Percentiles rank a stretch among this genome's conserved stretches.
phyloP scores from a whole-genome alignment of 768 basidiomycete species.

The Rhizopogon salebrosus region DNA sequence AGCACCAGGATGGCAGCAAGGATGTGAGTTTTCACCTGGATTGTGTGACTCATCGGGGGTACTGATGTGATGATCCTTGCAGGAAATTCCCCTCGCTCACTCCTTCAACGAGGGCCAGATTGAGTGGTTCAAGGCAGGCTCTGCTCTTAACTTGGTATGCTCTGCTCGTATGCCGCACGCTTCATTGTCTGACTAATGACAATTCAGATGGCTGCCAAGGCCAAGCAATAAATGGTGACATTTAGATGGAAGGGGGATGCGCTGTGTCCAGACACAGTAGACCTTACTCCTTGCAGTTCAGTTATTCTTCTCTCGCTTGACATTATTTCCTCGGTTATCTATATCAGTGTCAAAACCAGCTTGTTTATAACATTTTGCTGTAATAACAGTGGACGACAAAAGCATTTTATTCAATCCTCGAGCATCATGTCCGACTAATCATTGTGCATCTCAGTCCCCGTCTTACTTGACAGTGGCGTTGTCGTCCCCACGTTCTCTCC shows the following conservation, averaged over 20 bases:
- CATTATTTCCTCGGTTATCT: neutral
- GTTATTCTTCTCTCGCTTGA: neutral
- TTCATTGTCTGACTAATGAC: constrained; percentile 6
- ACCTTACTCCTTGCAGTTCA: neutral
- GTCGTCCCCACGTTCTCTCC: constrained; percentile 16
- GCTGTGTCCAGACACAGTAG: neutral
- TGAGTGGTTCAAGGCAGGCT: constrained; percentile 98
- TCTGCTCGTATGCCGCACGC: neutral
- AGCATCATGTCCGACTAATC: neutral
- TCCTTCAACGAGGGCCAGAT: constrained; percentile 98
- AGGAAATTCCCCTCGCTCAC: constrained; percentile 78
- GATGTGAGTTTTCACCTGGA: constrained; percentile 39
- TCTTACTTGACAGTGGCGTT: constrained; percentile 23
- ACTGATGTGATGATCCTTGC: constrained; percentile 12
- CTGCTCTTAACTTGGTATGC: constrained; percentile 82
- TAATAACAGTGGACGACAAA: neutral
- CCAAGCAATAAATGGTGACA: constrained; percentile 34
- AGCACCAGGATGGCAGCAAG: constrained; percentile 76
- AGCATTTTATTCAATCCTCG: neutral
- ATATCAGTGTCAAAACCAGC: neutral
- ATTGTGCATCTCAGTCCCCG: constrained; percentile 8
- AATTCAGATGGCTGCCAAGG: constrained; percentile 62
- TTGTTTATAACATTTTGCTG: neutral
- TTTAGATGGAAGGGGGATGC: neutral
- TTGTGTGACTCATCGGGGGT: neutral